These are phyloP conservation scores for Mortierella sp. DNA, from an alignment of 371 early-diverging fungal species.

Conservation along the genomic window DNA sequence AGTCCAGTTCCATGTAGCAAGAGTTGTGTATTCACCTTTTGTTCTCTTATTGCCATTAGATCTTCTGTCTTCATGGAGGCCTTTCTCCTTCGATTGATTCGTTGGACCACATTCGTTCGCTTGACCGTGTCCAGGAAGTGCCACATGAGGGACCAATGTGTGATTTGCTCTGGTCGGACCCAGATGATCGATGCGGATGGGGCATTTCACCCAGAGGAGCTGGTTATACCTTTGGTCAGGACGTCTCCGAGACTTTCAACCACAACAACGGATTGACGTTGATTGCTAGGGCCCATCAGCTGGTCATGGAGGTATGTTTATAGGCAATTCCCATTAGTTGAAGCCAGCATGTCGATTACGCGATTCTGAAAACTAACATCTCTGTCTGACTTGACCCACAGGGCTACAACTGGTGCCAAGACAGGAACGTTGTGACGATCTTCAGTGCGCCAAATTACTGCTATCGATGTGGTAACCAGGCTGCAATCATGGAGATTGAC, in stretches of 20 bases:
- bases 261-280: conserved; percentile 97
- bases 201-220: conserved; percentile 99
- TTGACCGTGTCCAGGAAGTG: conserved; percentile 98
- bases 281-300: conserved; percentile 99
- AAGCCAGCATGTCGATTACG: no score
- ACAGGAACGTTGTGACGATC: conserved; percentile 98
- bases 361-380: no score
- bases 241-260: conserved; percentile 94
- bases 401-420: conserved; percentile 99
- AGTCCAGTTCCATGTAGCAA: not conserved
- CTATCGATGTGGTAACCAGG: conserved; percentile 97
- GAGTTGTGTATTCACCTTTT: not conserved
- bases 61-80: conserved; percentile 99
- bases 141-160: conserved; percentile 99
- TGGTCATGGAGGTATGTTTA: conserved; percentile 90
- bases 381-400: conserved; percentile 1
- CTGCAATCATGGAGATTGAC: conserved; percentile 98
- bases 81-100: conserved; percentile 98
- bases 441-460: conserved; percentile 99
- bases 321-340: not conserved
- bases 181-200: conserved; percentile 98
- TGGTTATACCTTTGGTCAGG: conserved; percentile 98
- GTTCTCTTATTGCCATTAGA: conserved; percentile 47
- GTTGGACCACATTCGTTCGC: conserved; percentile 95
- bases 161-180: conserved; percentile 94